Evolutionary conservation across 495 filamentous ascomycete species (phyloP).

Genomic region (Venustampulla echinocandica): DNA sequence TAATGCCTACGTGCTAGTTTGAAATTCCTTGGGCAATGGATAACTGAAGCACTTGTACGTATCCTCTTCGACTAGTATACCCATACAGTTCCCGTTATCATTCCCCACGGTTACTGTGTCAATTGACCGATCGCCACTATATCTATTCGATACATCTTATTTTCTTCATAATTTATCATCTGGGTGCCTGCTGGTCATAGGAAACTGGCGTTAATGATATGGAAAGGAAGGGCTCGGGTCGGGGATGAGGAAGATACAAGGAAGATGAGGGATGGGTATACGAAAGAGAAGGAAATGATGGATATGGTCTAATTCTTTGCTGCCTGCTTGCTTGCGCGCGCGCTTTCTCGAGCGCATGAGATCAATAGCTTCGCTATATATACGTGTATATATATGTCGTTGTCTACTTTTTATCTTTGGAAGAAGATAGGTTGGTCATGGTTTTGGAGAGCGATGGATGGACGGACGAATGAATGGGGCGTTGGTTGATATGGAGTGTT

Average conservation of each 20-base stretch:
- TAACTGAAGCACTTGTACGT: neutral
- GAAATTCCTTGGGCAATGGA: neutral
- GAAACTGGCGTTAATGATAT: conserved; percentile 19
- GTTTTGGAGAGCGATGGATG: too few relatives aligned
- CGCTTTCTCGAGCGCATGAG: too few relatives aligned
- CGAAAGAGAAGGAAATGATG: neutral
- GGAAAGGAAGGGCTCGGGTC: neutral
- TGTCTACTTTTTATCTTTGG: too few relatives aligned
- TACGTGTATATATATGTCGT: too few relatives aligned
- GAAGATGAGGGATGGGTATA: conserved; percentile 1
- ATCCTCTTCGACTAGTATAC: conserved; percentile 4
- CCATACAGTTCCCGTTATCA: neutral
- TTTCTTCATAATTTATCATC: conserved; percentile 1
- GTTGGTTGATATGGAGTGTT: too few relatives aligned
- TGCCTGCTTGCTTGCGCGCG: too few relatives aligned
- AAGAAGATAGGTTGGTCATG: too few relatives aligned
- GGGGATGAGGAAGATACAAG: too few relatives aligned
- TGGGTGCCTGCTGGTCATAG: conserved; percentile 9
- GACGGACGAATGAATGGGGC: too few relatives aligned
- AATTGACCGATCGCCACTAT: neutral
- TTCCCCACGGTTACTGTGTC: too few relatives aligned
- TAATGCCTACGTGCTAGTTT: neutral
- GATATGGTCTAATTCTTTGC: too few relatives aligned
- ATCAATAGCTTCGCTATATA: too few relatives aligned
- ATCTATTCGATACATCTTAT: neutral